Conservation (phyloP, 768 basidiomycete genomes). For the Termitomyces titanicus region DNA sequence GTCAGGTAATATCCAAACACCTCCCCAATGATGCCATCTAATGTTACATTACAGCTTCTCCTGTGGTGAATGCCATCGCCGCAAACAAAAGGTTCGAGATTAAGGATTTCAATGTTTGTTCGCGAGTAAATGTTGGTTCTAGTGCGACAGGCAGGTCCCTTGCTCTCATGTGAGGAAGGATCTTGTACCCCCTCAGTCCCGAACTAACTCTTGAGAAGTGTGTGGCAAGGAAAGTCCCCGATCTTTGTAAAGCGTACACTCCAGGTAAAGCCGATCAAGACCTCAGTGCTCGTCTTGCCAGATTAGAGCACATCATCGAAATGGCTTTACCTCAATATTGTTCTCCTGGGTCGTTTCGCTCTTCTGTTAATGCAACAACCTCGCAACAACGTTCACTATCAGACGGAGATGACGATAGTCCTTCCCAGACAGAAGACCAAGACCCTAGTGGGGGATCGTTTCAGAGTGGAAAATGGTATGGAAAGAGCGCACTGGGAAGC, state of each 20-base stretch:
- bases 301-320: slow-evolving; percentile 81
- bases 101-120: slow-evolving; percentile 2
- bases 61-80: slow-evolving; percentile 83
- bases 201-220: slow-evolving; percentile 44
- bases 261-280: slow-evolving; percentile 87
- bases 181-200: slow-evolving; percentile 8
- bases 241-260: slow-evolving; percentile 84
- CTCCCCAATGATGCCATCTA: not conserved
- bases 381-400: slow-evolving; percentile 48
- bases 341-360: slow-evolving; percentile 34
- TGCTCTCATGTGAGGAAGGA: slow-evolving; percentile 68
- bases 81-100: slow-evolving; percentile 74
- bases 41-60: slow-evolving; percentile 55
- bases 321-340: slow-evolving; percentile 75
- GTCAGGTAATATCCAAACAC: slow-evolving; percentile 53
- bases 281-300: slow-evolving; percentile 64
- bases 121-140: slow-evolving; percentile 14
- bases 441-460: slow-evolving; percentile 74
- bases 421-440: slow-evolving; percentile 74
- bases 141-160: slow-evolving; percentile 86
- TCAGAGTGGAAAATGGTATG: slow-evolving; percentile 85
- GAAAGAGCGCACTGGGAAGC: slow-evolving; percentile 79
- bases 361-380: slow-evolving; percentile 22
- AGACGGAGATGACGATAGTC: slow-evolving; percentile 59
- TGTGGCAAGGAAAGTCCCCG: slow-evolving; percentile 81